phyloP scores from a whole-genome alignment of 2,329 filamentous ascomycete genomes.

The Neofusicoccum sp. region DNA sequence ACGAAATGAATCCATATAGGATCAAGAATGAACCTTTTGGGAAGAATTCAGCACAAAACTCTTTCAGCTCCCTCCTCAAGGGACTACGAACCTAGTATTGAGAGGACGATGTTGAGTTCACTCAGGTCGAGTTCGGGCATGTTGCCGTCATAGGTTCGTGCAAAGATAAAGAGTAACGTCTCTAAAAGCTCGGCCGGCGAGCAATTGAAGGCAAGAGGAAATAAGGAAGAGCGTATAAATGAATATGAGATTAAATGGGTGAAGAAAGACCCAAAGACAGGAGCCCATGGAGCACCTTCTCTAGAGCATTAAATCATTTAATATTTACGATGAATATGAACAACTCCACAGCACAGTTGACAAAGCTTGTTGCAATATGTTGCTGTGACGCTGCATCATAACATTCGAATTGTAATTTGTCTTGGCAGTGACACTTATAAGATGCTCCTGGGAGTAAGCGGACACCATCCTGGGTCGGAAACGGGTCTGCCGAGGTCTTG shows the following conservation, averaged over 20 bases:
- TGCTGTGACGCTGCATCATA: not conserved
- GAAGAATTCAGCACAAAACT: not conserved
- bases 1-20: slow-evolving; percentile 51
- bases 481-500: not conserved
- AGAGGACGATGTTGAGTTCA: slow-evolving; percentile 54
- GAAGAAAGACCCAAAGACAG: not conserved
- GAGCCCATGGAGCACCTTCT: too few relatives aligned
- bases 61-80: not conserved
- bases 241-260: not conserved
- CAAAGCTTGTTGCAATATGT: not conserved
- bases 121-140: slow-evolving; percentile 52
- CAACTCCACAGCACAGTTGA: too few relatives aligned
- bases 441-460: not conserved
- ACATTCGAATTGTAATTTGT: not conserved
- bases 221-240: not conserved
- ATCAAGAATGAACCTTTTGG: slow-evolving; percentile 47
- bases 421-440: not conserved
- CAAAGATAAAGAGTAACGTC: not conserved
- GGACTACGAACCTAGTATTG: slow-evolving; percentile 42
- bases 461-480: not conserved
- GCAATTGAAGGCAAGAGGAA: too few relatives aligned
- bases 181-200: not conserved
- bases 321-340: not conserved
- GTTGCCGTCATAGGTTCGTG: too few relatives aligned
- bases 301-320: not conserved